phyloP scores from a whole-genome alignment of 148 eudicot genomes.

The Persicaria tinctoria region DNA sequence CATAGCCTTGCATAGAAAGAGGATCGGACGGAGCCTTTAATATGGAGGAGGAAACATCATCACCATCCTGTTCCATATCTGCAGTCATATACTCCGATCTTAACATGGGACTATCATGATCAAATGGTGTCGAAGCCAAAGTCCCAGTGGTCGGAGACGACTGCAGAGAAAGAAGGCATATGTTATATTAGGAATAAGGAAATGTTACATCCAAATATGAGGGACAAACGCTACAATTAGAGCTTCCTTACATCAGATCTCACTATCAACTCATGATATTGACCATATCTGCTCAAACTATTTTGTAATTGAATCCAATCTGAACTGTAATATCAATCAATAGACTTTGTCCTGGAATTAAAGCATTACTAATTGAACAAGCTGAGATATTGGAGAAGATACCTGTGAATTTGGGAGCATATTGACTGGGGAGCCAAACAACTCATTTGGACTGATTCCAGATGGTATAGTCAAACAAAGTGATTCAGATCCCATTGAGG shows the following conservation, averaged over 20 bases:
- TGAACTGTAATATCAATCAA: not conserved
- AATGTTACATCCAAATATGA: not conserved
- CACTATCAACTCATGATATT: not conserved
- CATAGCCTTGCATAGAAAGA: not conserved
- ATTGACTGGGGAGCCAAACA: constrained; percentile 5
- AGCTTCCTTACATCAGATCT: constrained; percentile 3
- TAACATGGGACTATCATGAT: not conserved
- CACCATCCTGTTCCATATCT: constrained; percentile 3
- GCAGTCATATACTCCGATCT: not conserved
- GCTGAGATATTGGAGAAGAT: not conserved
- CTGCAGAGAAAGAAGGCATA: constrained; percentile 1
- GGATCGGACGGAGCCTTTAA: not conserved
- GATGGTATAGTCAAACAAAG: constrained; percentile 13
- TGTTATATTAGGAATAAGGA: not conserved
- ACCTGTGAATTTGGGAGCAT: constrained; percentile 15
- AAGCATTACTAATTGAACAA: not conserved
- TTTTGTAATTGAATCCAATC: not conserved
- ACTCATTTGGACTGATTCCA: constrained; percentile 12
- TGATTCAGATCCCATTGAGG: not conserved
- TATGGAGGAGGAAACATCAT: constrained; percentile 7
- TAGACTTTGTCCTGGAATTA: not conserved
- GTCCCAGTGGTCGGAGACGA: constrained; percentile 14
- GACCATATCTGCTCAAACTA: not conserved
- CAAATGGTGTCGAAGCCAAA: constrained; percentile 2
- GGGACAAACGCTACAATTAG: not conserved